Evolutionary conservation across 73 alveolate species (phyloP).

Genomic region (Paramecium biaurelia): DNA sequence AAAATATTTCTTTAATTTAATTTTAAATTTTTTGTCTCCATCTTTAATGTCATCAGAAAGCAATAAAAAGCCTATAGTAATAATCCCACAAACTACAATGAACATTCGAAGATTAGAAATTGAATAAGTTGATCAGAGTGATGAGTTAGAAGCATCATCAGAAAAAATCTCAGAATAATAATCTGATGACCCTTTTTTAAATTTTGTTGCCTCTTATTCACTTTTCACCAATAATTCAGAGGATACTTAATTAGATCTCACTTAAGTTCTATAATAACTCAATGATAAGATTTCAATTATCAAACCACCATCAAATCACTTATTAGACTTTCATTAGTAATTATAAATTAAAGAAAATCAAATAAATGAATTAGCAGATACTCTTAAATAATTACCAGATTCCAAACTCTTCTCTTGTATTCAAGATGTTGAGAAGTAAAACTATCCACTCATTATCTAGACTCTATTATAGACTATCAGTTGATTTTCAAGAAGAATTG

Average conservation of each 20-base stretch:
- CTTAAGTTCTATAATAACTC: background rate
- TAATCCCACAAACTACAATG: background rate
- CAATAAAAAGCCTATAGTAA: background rate
- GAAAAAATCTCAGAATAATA: background rate
- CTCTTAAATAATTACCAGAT: slow-evolving; percentile 17
- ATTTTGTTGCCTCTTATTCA: slow-evolving; percentile 19
- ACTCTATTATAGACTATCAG: background rate
- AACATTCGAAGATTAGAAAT: background rate
- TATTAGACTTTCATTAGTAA: background rate
- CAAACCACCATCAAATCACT: background rate
- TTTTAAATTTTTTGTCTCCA: background rate
- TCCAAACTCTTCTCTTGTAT: slow-evolving; percentile 10
- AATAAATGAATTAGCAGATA: background rate
- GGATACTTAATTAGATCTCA: background rate
- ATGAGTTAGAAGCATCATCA: background rate
- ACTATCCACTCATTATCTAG: background rate
- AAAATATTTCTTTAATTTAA: background rate
- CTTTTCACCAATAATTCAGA: background rate
- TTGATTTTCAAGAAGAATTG: background rate
- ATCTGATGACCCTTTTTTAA: slow-evolving; percentile 1
- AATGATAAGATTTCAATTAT: background rate
- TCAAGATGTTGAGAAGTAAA: background rate
- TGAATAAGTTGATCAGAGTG: background rate
- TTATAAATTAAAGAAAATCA: background rate
- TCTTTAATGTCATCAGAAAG: background rate